A percentile compares a stretch with the other conserved stretches of the same genome.
Evolutionary conservation across 768 basidiomycete species (phyloP).

Genomic region (Phlebiopsis gigantea): DNA sequence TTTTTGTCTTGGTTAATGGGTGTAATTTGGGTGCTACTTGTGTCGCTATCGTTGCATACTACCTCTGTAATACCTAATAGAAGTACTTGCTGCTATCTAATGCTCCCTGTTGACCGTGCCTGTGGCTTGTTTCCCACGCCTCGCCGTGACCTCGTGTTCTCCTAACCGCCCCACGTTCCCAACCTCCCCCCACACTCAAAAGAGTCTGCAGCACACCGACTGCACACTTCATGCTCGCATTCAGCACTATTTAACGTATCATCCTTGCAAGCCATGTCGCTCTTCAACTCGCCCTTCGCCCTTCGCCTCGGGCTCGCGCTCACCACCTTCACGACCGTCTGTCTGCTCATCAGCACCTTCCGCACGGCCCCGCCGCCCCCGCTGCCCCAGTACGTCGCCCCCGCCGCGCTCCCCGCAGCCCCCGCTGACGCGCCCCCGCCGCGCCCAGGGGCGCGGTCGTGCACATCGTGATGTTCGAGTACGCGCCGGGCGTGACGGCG

Average conservation of each 20-base stretch:
- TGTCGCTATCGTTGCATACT: no score
- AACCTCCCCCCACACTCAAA: background rate
- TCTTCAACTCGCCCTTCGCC: slow-evolving; percentile 1
- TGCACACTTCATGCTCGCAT: background rate
- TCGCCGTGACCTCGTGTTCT: background rate
- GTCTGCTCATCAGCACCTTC: background rate
- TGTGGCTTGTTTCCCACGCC: background rate
- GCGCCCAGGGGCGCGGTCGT: background rate
- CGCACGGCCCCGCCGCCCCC: background rate
- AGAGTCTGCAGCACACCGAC: background rate
- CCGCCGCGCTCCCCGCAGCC: background rate
- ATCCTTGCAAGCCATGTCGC: background rate
- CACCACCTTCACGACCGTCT: slow-evolving; percentile 2
- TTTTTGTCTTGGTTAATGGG: background rate
- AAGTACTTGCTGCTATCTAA: no score
- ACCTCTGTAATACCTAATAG: no score
- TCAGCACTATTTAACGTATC: background rate
- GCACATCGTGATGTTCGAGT: slow-evolving; percentile 12
- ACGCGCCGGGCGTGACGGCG: background rate
- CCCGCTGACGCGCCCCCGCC: background rate
- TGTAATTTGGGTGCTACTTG: background rate
- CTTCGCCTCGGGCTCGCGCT: slow-evolving; percentile 1
- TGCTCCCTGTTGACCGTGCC: no score
- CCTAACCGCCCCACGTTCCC: background rate
- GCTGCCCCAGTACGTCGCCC: background rate